These are phyloP conservation scores for Paraconiothyrium sp. DNA, from an alignment of 2,329 filamentous ascomycete genomes.

Conservation along the genomic window DNA sequence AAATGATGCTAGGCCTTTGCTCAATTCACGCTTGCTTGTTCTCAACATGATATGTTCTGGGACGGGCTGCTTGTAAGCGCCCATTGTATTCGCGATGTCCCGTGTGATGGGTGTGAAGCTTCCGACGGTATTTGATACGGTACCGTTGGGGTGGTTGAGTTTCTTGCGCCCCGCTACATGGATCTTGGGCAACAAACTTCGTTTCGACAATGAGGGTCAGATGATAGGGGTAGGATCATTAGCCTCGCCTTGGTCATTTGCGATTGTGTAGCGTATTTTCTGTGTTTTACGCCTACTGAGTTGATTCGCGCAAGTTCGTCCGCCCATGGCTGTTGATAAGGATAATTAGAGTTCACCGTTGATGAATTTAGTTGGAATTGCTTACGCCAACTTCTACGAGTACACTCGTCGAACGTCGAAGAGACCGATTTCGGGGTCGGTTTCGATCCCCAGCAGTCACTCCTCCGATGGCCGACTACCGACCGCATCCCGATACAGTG, in stretches of 20 bases:
- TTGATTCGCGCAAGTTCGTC: background rate
- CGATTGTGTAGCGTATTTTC: background rate
- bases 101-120: background rate
- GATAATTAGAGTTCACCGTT: background rate
- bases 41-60: background rate
- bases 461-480: conserved; percentile 15
- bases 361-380: background rate
- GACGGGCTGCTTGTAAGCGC: background rate
- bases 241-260: background rate
- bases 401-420: background rate
- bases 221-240: background rate
- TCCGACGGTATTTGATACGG: background rate
- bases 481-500: background rate
- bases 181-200: background rate
- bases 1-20: conserved; percentile 5
- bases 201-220: background rate
- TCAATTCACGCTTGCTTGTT: background rate
- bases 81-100: background rate
- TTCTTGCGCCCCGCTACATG: background rate
- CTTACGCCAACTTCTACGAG: background rate
- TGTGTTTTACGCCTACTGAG: background rate
- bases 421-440: background rate
- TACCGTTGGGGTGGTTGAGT: background rate
- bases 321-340: background rate
- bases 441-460: background rate